A percentile compares a stretch with the other conserved stretches of the same genome.
phyloP scores from a whole-genome alignment of 805 yeast species.

The Barnettozyma sucrosica region DNA sequence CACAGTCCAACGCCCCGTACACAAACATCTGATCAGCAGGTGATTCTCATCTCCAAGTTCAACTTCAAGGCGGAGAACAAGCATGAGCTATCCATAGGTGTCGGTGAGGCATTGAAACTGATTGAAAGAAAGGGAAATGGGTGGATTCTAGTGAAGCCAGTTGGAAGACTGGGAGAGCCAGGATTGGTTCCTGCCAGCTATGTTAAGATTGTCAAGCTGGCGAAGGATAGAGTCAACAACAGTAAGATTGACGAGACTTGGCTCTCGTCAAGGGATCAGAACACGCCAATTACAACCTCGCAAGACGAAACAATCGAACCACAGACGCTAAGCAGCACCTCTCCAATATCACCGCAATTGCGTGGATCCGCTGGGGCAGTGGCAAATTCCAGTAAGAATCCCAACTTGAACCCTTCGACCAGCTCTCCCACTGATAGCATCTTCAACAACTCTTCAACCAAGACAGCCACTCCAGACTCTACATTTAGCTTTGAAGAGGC shows the following conservation, averaged over 20 bases:
- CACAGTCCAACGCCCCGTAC: constrained; percentile 11
- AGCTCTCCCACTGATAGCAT: constrained; percentile 10
- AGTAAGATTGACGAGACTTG: constrained; percentile 20
- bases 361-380: not conserved
- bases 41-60: constrained; percentile 41
- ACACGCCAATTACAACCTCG: not conserved
- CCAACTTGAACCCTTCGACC: constrained; percentile 9
- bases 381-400: not conserved
- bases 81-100: constrained; percentile 39
- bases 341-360: not conserved
- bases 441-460: constrained; percentile 6
- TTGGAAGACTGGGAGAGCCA: constrained; percentile 38
- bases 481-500: constrained; percentile 3
- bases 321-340: not conserved
- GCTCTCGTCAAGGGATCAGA: constrained; percentile 12
- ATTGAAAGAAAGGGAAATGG: constrained; percentile 44
- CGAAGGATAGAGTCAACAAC: constrained; percentile 23
- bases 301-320: not conserved
- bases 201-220: constrained; percentile 38
- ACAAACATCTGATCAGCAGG: constrained; percentile 9
- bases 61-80: constrained; percentile 38
- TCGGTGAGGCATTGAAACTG: constrained; percentile 49
- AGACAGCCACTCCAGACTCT: constrained; percentile 6
- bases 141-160: constrained; percentile 52
- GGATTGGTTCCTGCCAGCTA: constrained; percentile 50